A percentile compares a stretch with the other conserved stretches of the same genome.
These are phyloP conservation scores for Metarhizium robertsii DNA, from an alignment of 2,329 filamentous ascomycete genomes.

Conservation along the genomic window DNA sequence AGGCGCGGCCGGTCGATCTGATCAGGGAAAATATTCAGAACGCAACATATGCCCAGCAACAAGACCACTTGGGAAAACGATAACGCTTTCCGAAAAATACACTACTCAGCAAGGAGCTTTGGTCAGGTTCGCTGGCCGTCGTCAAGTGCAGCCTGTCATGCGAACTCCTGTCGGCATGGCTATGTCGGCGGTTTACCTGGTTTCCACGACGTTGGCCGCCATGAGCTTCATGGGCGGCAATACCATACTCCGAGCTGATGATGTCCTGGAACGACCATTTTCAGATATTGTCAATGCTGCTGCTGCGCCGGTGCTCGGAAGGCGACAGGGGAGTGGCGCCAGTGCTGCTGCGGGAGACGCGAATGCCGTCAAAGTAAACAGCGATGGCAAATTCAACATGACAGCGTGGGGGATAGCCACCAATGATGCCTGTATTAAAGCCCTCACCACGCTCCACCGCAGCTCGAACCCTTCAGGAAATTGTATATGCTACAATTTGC, in stretches of 20 bases:
- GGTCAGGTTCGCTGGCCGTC: not conserved
- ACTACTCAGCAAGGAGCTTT: not conserved
- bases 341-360: not conserved
- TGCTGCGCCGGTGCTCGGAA: not conserved
- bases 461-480: slow-evolving; percentile 67
- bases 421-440: slow-evolving; percentile 46
- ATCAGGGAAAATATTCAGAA: not conserved
- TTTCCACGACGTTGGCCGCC: not conserved
- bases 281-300: not conserved
- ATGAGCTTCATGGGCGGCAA: not conserved
- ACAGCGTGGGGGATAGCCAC: slow-evolving; percentile 48
- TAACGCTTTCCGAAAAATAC: not conserved
- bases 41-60: not conserved
- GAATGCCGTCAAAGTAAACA: slow-evolving; percentile 24
- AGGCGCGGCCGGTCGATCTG: not conserved
- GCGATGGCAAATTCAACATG: slow-evolving; percentile 40
- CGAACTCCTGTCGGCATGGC: not conserved
- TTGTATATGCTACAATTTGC: slow-evolving; percentile 75
- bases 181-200: slow-evolving; percentile 1
- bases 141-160: not conserved
- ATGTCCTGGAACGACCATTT: slow-evolving; percentile 5
- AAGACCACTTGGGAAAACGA: not conserved
- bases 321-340: slow-evolving; percentile 5
- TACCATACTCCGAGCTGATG: slow-evolving; percentile 3
- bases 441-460: slow-evolving; percentile 44